These are phyloP conservation scores for Trichocomaceae sp. DNA, from an alignment of 2,329 filamentous ascomycete species.

Conservation along the genomic window DNA sequence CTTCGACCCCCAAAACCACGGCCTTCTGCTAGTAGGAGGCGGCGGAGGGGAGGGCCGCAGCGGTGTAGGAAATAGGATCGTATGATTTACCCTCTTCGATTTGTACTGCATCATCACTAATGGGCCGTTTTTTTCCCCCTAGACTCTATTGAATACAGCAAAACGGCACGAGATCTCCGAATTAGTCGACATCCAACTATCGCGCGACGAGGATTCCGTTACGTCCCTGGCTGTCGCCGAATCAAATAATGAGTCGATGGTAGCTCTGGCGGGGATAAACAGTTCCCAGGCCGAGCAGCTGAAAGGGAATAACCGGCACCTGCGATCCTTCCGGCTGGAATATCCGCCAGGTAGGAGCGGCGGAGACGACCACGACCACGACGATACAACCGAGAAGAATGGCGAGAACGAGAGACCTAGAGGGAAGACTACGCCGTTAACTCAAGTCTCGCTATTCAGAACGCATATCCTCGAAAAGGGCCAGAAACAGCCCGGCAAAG, in stretches of 20 bases:
- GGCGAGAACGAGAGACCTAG: conserved; percentile 14
- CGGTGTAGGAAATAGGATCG: conserved; percentile 82
- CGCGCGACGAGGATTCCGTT: conserved; percentile 80
- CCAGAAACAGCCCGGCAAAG: conserved; percentile 28
- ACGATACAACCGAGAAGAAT: conserved; percentile 18
- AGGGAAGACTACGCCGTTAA: conserved; percentile 39
- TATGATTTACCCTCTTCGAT: conserved; percentile 36
- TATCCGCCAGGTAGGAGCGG: conserved; percentile 43
- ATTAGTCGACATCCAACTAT: conserved; percentile 67
- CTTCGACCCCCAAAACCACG: conserved; percentile 74
- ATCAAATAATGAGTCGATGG: conserved; percentile 47
- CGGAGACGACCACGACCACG: conserved; percentile 14
- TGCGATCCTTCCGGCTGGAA: conserved; percentile 65
- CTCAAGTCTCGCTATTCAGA: conserved; percentile 48
- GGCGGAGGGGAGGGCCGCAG: conserved; percentile 77
- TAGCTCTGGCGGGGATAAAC: conserved; percentile 74
- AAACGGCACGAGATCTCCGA: conserved; percentile 57
- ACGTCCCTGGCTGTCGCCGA: conserved; percentile 69
- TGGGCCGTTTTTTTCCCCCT: conserved; percentile 2
- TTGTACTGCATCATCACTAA: neutral
- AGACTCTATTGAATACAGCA: conserved; percentile 68
- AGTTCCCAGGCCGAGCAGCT: conserved; percentile 65
- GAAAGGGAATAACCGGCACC: conserved; percentile 74
- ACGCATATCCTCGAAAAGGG: conserved; percentile 25
- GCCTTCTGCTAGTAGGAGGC: conserved; percentile 72